Conservation (phyloP, 2,329 filamentous ascomycete genomes). For the Colletotrichum siamense region DNA sequence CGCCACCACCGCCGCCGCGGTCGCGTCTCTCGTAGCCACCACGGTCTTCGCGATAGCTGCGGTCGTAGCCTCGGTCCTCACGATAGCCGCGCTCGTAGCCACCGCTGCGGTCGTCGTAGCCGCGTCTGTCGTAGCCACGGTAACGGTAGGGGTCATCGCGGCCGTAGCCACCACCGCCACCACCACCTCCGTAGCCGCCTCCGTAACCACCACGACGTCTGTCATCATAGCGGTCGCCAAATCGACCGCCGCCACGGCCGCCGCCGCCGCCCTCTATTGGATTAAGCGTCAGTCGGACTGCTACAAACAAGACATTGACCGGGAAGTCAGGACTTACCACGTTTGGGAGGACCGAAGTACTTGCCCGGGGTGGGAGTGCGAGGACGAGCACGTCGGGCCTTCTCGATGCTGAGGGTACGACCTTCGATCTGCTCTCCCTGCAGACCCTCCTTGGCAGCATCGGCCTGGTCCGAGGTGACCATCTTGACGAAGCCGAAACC, state of each 20-base stretch:
- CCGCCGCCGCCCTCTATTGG: conserved; percentile 47
- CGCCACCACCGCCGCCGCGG: conserved; percentile 48
- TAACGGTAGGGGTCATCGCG: conserved; percentile 66
- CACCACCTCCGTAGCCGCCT: conserved; percentile 37
- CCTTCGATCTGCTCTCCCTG: conserved; percentile 96
- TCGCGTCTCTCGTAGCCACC: conserved; percentile 63
- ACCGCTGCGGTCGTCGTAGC: conserved; percentile 32
- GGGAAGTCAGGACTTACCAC: conserved; percentile 68
- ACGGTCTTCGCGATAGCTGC: conserved; percentile 54
- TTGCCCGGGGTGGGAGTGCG: conserved; percentile 97
- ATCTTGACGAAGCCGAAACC: conserved; percentile 99
- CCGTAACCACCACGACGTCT: conserved; percentile 68
- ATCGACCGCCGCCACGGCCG: conserved; percentile 50
- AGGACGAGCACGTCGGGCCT: conserved; percentile 92
- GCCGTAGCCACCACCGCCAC: conserved; percentile 46
- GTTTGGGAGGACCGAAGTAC: conserved; percentile 98
- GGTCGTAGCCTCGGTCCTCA: conserved; percentile 51
- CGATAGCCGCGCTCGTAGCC: conserved; percentile 58
- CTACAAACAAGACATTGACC: not conserved
- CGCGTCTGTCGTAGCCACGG: conserved; percentile 53
- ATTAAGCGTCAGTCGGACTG: not conserved
- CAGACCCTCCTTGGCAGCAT: conserved; percentile 94
- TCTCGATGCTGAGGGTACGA: conserved; percentile 96
- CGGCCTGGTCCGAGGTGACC: conserved; percentile 92
- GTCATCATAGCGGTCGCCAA: conserved; percentile 67